Evolutionary conservation across 208 protist species (phyloP).

Genomic region (Acanthamoeba triangularis): DNA sequence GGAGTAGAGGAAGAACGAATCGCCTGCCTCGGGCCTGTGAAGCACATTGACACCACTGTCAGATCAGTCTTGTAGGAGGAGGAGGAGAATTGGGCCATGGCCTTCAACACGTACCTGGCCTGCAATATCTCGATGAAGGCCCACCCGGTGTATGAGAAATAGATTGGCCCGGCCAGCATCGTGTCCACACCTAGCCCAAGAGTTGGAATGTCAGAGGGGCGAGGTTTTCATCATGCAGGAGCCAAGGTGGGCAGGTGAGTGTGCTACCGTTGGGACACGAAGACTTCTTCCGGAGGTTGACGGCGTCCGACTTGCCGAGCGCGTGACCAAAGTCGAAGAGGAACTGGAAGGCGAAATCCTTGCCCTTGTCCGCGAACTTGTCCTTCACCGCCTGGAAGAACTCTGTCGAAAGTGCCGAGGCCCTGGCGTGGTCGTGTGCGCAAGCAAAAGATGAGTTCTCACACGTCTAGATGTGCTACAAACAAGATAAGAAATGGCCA

Average conservation of each 20-base stretch:
- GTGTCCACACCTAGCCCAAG: neutral
- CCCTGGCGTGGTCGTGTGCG: neutral
- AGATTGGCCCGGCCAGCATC: conserved; percentile 5
- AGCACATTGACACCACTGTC: too few species aligned
- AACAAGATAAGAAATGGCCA: neutral
- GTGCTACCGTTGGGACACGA: neutral
- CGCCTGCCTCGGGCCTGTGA: neutral
- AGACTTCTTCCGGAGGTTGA: neutral
- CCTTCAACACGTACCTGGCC: neutral
- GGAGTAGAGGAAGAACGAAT: conserved; percentile 11
- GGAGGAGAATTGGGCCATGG: too few species aligned
- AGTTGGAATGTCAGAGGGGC: neutral
- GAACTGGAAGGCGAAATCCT: conserved; percentile 28
- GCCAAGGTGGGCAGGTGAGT: neutral
- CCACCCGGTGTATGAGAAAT: conserved; percentile 25
- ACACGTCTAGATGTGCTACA: neutral
- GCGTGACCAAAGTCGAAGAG: conserved; percentile 8
- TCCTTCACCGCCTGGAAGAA: conserved; percentile 17
- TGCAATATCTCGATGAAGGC: conserved; percentile 10
- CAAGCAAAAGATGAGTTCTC: neutral
- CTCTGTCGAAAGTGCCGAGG: neutral
- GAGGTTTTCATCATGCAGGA: neutral
- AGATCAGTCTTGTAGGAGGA: too few species aligned
- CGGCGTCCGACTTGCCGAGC: neutral
- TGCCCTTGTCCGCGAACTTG: neutral